Percentiles rank a stretch among this genome's conserved stretches.
Conservation (phyloP, 2,329 filamentous ascomycete species). For the Beauveria asiatica region DNA sequence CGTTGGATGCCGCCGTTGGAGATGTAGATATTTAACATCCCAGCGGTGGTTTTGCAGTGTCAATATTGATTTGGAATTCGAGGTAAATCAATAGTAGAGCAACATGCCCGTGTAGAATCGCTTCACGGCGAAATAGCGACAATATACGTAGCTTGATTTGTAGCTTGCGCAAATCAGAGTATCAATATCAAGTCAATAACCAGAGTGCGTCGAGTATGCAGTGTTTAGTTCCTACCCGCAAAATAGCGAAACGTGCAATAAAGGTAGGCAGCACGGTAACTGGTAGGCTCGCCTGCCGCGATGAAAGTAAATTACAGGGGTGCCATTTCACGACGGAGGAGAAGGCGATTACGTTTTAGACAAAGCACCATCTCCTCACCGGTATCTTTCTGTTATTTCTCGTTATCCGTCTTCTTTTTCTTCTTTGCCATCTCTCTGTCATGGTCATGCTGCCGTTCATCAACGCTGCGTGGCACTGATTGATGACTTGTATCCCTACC, state of each 20-base stretch:
- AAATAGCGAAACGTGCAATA: not conserved
- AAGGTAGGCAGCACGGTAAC: not conserved
- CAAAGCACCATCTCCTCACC: not conserved
- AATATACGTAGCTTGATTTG: too few relatives aligned
- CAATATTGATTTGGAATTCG: too few relatives aligned
- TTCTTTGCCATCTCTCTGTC: not conserved
- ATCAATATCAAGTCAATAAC: too few relatives aligned
- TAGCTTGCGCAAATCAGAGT: too few relatives aligned
- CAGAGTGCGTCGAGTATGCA: too few relatives aligned
- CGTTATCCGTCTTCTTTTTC: constrained; percentile 1
- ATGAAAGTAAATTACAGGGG: not conserved
- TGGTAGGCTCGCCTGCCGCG: not conserved
- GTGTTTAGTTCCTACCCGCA: not conserved
- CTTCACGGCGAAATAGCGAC: too few relatives aligned
- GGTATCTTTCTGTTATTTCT: not conserved
- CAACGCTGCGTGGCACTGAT: not conserved
- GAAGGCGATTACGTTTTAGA: not conserved
- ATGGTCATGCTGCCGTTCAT: not conserved
- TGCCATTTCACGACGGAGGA: not conserved
- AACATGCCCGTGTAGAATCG: too few relatives aligned
- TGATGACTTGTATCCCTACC: not conserved
- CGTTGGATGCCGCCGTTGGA: not conserved
- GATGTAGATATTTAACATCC: too few relatives aligned
- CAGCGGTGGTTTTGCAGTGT: too few relatives aligned
- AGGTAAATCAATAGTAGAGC: too few relatives aligned